Conservation (phyloP, 2,329 filamentous ascomycete genomes). For the Diaporthe destruens region DNA sequence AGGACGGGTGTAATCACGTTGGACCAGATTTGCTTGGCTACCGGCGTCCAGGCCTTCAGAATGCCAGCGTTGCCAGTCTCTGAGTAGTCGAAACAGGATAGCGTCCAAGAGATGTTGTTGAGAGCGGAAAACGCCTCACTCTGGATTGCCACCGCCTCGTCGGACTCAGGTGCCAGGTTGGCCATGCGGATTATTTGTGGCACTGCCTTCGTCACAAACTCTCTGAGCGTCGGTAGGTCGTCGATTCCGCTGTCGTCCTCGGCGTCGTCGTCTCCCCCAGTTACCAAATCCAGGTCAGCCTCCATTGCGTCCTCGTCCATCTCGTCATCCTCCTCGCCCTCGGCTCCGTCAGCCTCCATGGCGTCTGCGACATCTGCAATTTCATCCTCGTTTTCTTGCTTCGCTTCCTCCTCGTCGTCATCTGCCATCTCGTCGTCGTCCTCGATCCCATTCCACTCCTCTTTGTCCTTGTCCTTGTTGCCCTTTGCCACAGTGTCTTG, state of each 20-base stretch:
- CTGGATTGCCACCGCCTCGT: slow-evolving; percentile 61
- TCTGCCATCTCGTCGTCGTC: slow-evolving; percentile 56
- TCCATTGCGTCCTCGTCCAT: slow-evolving; percentile 66
- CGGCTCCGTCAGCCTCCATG: slow-evolving; percentile 50
- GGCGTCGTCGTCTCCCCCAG: slow-evolving; percentile 60
- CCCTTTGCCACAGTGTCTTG: slow-evolving; percentile 63
- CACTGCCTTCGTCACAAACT: slow-evolving; percentile 59
- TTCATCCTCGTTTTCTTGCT: slow-evolving; percentile 35
- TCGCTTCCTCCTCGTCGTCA: slow-evolving; percentile 45
- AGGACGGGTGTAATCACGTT: slow-evolving; percentile 69
- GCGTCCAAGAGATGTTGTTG: slow-evolving; percentile 77
- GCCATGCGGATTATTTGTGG: slow-evolving; percentile 64
- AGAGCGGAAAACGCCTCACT: slow-evolving; percentile 69
- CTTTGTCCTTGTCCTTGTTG: slow-evolving; percentile 53
- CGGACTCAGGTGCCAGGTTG: slow-evolving; percentile 55
- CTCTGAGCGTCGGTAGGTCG: slow-evolving; percentile 66
- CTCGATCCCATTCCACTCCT: slow-evolving; percentile 56
- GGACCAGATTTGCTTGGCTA: slow-evolving; percentile 69
- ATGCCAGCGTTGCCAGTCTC: slow-evolving; percentile 66
- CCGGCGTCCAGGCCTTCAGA: slow-evolving; percentile 65
- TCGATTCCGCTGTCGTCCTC: slow-evolving; percentile 60
- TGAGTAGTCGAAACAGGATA: slow-evolving; percentile 71
- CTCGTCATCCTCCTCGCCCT: slow-evolving; percentile 51
- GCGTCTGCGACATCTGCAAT: slow-evolving; percentile 44
- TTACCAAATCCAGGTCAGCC: slow-evolving; percentile 75